Percentiles rank a stretch among this genome's conserved stretches.
phyloP scores from a whole-genome alignment of 2,329 filamentous ascomycete species.

The Ophiostoma ulmi region DNA sequence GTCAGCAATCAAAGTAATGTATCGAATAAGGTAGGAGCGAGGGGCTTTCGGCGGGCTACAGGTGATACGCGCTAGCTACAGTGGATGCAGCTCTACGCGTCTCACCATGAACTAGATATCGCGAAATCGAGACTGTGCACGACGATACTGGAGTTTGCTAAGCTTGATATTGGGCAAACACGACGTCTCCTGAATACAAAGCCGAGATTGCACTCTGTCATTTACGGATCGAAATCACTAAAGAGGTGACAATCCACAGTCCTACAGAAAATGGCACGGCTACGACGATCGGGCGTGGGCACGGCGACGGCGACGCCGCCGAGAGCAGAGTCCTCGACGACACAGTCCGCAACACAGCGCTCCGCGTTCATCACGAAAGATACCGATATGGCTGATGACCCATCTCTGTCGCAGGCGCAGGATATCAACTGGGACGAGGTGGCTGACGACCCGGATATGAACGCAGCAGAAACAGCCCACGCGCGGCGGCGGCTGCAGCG shows the following conservation, averaged over 20 bases:
- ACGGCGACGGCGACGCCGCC: not conserved
- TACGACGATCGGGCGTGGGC: not conserved
- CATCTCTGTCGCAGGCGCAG: constrained; percentile 27
- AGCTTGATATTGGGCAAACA: not conserved
- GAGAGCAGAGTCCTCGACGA: not conserved
- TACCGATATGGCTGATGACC: constrained; percentile 26
- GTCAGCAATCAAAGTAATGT: not conserved
- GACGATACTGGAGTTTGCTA: not conserved
- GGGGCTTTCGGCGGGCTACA: not conserved
- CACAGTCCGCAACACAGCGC: not conserved
- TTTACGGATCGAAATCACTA: not conserved
- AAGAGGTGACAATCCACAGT: not conserved
- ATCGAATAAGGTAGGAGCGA: not conserved
- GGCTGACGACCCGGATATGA: constrained; percentile 52
- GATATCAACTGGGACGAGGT: constrained; percentile 30
- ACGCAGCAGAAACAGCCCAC: constrained; percentile 75
- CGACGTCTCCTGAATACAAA: not conserved
- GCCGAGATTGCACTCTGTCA: too few relatives aligned
- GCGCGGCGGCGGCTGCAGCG: constrained; percentile 59
- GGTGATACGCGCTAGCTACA: not conserved
- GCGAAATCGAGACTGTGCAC: not conserved
- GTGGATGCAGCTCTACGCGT: not conserved
- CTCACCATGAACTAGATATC: not conserved
- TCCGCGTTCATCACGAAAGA: not conserved
- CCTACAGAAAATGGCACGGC: constrained; percentile 2